Base-by-base conservation (phyloP, 805 yeast species). In the Pichia manshurica region DNA sequence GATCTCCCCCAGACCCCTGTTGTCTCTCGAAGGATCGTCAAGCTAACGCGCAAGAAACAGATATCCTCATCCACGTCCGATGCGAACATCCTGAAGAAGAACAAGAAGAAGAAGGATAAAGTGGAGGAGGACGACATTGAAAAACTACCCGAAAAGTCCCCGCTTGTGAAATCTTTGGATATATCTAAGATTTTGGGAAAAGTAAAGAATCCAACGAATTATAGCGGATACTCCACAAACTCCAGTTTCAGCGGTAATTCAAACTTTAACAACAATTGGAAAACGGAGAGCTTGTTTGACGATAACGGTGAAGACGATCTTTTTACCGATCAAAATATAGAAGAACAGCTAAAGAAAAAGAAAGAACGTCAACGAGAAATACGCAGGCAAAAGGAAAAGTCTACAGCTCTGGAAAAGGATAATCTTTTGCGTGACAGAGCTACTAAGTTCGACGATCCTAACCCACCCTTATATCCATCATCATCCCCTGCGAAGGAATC, bases 161-260 rank as follows among this genome's bases (percentile, higher is more conserved):
- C 41, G 8, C 41, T 39, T 4, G 7, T 12, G 4, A 47, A 43
- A 29, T 29, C 41, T 3, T 34, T 47, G 9, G 31, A 47, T 25
- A 35, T 47, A 2, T 10, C 42, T n/a, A 47, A 43, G 19, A 47
- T 47, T 10, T 29, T 47, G 20, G 38, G 40, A 2, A 43, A 39
- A 23, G 21, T 44, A 28, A 47, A 47, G 19, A 31, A 42, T 7
- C 19, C 44, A 3, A 9, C 32, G 5, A 43, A 47, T n/a, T 47
- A 47, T 13, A 47, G 47, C 36, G 50, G 50, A 15, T 47, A 32
- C 25, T 38, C 38, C 2, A 17, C 50, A 7, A 43, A 39, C 44
- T 47, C 50, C 10, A 47, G 50, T 33, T 32, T 47, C 20, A 39
- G 41, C 25, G 35, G 35, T 6, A n/a, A 34, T n/a, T 19, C 29